phyloP scores from a whole-genome alignment of 2,329 filamentous ascomycete species.

The Clarireedia monteithiana region DNA sequence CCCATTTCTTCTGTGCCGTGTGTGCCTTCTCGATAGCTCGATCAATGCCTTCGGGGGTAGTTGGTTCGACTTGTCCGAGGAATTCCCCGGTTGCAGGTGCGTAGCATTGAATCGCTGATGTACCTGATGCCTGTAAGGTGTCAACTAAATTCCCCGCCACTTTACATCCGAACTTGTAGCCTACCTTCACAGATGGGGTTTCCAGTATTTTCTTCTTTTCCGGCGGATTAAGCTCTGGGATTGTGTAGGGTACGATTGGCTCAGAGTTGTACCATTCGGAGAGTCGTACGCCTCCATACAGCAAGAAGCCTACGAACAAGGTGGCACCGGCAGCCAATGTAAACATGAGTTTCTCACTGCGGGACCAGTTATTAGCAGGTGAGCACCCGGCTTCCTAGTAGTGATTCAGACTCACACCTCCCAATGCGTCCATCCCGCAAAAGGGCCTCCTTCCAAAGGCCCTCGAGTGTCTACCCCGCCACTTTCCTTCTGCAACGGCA shows the following conservation, averaged over 20 bases:
- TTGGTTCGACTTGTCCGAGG: constrained; percentile 71
- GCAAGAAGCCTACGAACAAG: constrained; percentile 15
- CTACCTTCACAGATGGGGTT: constrained; percentile 51
- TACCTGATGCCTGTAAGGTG: constrained; percentile 44
- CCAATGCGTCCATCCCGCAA: constrained; percentile 17
- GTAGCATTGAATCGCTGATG: constrained; percentile 71
- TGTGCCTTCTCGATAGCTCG: constrained; percentile 65
- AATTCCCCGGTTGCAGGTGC: constrained; percentile 82
- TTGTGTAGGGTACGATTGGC: constrained; percentile 47
- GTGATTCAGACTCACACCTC: constrained; percentile 18
- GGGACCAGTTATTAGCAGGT: neutral
- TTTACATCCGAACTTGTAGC: neutral
- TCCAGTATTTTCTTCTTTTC: constrained; percentile 50
- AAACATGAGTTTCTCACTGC: constrained; percentile 19
- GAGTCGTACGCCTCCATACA: constrained; percentile 18
- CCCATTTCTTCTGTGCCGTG: constrained; percentile 71
- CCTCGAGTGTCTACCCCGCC: neutral
- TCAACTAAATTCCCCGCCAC: constrained; percentile 7
- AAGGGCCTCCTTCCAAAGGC: neutral
- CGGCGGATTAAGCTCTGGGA: constrained; percentile 55
- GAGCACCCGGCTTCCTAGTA: neutral
- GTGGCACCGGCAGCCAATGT: constrained; percentile 15
- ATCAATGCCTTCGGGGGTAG: constrained; percentile 71
- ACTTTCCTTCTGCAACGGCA: constrained; percentile 4
- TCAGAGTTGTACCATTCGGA: constrained; percentile 28